Conservation (phyloP, 495 filamentous ascomycete genomes). For the Sporormia fimetaria region DNA sequence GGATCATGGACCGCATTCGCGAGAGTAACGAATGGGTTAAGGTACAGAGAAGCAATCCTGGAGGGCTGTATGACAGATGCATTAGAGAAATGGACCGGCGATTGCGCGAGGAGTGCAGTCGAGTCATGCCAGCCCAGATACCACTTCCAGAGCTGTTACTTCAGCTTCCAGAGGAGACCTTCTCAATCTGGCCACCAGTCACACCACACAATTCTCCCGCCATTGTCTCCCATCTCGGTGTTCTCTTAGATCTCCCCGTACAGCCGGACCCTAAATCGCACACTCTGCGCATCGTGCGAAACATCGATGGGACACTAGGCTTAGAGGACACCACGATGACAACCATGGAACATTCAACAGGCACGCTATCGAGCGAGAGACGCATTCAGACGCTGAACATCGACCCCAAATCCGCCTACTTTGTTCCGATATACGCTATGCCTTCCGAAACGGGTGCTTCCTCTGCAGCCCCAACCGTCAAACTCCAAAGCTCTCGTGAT, state of each 20-base stretch:
- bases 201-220: background rate
- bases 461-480: background rate
- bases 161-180: too few relatives aligned
- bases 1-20: conserved; percentile 3
- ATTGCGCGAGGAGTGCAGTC: background rate
- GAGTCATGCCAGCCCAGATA: too few relatives aligned
- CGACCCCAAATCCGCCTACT: background rate
- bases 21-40: background rate
- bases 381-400: background rate
- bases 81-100: background rate
- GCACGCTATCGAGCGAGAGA: too few relatives aligned
- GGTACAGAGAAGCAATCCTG: background rate
- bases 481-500: background rate
- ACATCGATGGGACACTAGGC: background rate
- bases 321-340: background rate
- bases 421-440: background rate
- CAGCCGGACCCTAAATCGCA: background rate
- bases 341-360: background rate
- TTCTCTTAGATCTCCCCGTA: background rate
- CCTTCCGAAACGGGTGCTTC: background rate
- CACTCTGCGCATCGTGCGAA: background rate
- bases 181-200: too few relatives aligned
- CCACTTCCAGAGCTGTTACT: too few relatives aligned
- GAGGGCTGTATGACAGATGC: background rate
- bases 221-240: background rate